phyloP scores from a whole-genome alignment of 345 rosid genomes.

The Erodium maritimum region DNA sequence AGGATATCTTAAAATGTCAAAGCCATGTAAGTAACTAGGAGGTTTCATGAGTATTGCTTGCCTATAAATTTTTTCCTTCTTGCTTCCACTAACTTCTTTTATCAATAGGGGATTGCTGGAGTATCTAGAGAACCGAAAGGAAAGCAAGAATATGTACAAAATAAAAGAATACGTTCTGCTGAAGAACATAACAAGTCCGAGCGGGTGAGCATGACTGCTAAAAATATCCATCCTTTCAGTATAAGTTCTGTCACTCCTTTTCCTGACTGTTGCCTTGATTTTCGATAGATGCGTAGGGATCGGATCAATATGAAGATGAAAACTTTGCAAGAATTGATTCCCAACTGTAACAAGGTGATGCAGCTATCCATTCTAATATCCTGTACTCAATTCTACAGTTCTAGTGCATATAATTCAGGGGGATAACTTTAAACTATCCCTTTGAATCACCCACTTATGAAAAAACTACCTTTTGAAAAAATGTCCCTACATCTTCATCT shows the following conservation, averaged over 20 bases:
- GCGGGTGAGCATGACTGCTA: slow-evolving; percentile 8
- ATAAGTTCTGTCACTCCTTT: not conserved
- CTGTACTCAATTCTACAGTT: not conserved
- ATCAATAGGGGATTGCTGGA: not conserved
- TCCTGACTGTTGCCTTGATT: not conserved
- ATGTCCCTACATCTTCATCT: no score
- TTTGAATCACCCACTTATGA: no score
- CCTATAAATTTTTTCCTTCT: not conserved
- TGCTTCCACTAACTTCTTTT: not conserved
- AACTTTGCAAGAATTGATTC: slow-evolving; percentile 14
- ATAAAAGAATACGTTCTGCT: slow-evolving; percentile 15
- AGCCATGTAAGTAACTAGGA: not conserved
- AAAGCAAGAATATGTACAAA: not conserved
- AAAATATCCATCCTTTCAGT: no score
- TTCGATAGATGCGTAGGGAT: slow-evolving; percentile 14
- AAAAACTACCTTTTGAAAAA: no score
- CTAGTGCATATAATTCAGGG: no score
- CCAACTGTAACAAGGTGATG: slow-evolving; percentile 16
- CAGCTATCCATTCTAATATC: not conserved
- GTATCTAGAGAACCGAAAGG: not conserved
- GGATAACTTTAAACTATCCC: no score
- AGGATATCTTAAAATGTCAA: not conserved
- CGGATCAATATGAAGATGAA: slow-evolving; percentile 13
- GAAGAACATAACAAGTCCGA: slow-evolving; percentile 16
- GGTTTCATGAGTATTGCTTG: no score